A percentile compares a stretch with the other conserved stretches of the same genome.
These are phyloP conservation scores for Crataegus laevigata DNA, from an alignment of 306 rosid genomes.

Conservation along the genomic window DNA sequence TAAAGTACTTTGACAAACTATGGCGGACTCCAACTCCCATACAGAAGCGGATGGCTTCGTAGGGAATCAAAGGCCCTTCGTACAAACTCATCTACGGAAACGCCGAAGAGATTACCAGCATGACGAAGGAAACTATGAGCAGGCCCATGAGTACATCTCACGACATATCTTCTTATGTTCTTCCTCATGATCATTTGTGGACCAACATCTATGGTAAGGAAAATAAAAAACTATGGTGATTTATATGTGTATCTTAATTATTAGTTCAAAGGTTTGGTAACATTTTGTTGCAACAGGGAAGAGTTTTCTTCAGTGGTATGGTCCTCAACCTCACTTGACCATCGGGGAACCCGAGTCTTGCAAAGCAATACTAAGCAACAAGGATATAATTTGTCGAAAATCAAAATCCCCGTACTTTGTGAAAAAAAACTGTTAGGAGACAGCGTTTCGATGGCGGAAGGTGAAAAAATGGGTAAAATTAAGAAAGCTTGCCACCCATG, in stretches of 20 bases:
- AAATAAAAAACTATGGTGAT: background rate
- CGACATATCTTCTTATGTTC: slow-evolving; percentile 12
- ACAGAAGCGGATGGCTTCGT: background rate
- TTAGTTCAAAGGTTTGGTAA: background rate
- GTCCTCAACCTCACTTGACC: slow-evolving; percentile 16
- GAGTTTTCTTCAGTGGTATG: slow-evolving; percentile 29
- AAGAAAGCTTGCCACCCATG: slow-evolving; percentile 22
- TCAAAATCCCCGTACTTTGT: background rate
- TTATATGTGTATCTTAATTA: too few relatives aligned
- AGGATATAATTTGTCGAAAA: slow-evolving; percentile 12
- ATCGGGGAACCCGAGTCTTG: slow-evolving; percentile 26
- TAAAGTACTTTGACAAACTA: background rate
- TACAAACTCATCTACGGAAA: slow-evolving; percentile 14
- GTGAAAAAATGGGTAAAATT: slow-evolving; percentile 29
- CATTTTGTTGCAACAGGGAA: slow-evolving; percentile 8
- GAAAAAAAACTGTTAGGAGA: slow-evolving; percentile 23
- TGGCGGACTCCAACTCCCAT: slow-evolving; percentile 20
- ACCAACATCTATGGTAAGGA: background rate
- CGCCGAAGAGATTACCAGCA: slow-evolving; percentile 12
- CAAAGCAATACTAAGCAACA: slow-evolving; percentile 20
- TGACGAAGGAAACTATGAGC: slow-evolving; percentile 16
- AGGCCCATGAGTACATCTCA: slow-evolving; percentile 10
- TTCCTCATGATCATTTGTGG: slow-evolving; percentile 13
- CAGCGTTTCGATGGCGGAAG: slow-evolving; percentile 17
- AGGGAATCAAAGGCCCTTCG: slow-evolving; percentile 24